These are phyloP conservation scores for Vigna angularis DNA, from an alignment of 306 rosid genomes.

Conservation along the genomic window DNA sequence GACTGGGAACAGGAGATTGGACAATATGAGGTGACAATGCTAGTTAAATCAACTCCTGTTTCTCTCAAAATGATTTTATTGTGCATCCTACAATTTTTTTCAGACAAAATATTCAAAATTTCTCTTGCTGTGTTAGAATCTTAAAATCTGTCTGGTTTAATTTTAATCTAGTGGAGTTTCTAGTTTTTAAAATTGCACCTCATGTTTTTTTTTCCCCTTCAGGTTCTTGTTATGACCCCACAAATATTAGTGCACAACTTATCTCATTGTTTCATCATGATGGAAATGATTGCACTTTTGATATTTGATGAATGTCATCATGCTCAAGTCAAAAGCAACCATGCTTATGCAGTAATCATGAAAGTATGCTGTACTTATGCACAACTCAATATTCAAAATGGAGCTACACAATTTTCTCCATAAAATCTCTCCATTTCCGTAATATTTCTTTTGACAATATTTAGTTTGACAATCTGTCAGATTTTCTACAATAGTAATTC, in stretches of 20 bases:
- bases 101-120: neutral
- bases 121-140: constrained; percentile 1
- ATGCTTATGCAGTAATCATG: constrained; percentile 92
- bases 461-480: constrained; percentile 53
- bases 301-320: constrained; percentile 99
- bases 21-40: constrained; percentile 73
- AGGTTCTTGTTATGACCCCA: constrained; percentile 98
- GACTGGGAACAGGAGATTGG: constrained; percentile 78
- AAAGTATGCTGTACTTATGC: constrained; percentile 62
- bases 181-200: constrained; percentile 34
- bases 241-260: constrained; percentile 68
- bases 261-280: constrained; percentile 78
- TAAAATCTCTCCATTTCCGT: constrained; percentile 29
- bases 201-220: constrained; percentile 43
- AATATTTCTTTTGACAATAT: constrained; percentile 28
- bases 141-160: neutral
- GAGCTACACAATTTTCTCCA: constrained; percentile 17
- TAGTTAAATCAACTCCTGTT: constrained; percentile 33
- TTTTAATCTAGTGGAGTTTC: constrained; percentile 20
- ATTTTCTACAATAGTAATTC: constrained; percentile 56
- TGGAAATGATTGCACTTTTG: constrained; percentile 83
- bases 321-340: constrained; percentile 88
- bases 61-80: constrained; percentile 20
- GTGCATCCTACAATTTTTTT: neutral
- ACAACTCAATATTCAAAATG: constrained; percentile 23